These are phyloP conservation scores for Davidsoniella eucalypti DNA, from an alignment of 2,329 filamentous ascomycete species.

Conservation along the genomic window DNA sequence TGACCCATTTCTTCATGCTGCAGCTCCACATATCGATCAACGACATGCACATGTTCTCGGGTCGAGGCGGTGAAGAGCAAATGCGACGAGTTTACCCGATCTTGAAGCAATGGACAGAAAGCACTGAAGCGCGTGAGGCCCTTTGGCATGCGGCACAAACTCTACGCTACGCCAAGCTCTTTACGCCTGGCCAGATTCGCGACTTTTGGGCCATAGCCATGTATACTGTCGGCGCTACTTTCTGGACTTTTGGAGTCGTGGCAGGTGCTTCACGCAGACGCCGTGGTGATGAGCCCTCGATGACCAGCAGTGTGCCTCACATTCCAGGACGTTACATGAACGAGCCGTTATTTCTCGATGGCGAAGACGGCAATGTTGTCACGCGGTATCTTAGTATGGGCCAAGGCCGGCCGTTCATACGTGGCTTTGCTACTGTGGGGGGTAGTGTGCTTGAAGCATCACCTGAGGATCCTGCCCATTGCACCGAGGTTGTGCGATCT, in stretches of 20 bases:
- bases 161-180: conserved; percentile 39
- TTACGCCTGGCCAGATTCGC: conserved; percentile 36
- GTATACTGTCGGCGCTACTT: conserved; percentile 49
- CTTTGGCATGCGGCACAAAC: conserved; percentile 55
- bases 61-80: conserved; percentile 50
- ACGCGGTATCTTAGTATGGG: conserved; percentile 41
- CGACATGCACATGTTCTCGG: conserved; percentile 50
- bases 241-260: conserved; percentile 55
- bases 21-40: conserved; percentile 48
- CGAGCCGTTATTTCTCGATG: conserved; percentile 37
- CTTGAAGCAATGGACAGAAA: conserved; percentile 42
- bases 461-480: conserved; percentile 38
- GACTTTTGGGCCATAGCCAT: conserved; percentile 53
- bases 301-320: conserved; percentile 14
- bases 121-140: conserved; percentile 37
- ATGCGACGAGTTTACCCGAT: conserved; percentile 41
- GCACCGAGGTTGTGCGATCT: conserved; percentile 42
- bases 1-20: conserved; percentile 41
- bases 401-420: conserved; percentile 36
- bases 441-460: conserved; percentile 21
- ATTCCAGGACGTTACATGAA: conserved; percentile 19
- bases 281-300: conserved; percentile 12
- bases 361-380: conserved; percentile 32
- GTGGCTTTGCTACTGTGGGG: conserved; percentile 16
- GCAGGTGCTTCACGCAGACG: conserved; percentile 19